Evolutionary conservation across 305 asterid genomes (phyloP).

Genomic region (Fraxinus sp.): DNA sequence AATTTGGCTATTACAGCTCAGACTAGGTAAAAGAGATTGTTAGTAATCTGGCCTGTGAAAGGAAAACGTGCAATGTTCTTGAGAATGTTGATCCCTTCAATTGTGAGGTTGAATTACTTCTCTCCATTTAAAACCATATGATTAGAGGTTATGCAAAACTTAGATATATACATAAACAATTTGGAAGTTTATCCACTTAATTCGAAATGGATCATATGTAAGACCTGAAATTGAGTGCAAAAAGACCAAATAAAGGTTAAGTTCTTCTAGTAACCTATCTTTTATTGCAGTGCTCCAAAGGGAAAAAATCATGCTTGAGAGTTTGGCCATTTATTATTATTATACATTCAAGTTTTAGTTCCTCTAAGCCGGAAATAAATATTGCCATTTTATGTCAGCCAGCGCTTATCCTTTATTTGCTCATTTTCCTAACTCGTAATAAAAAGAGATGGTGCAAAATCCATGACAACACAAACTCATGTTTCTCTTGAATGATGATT

Average conservation of each 20-base stretch:
- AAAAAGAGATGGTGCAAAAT: not conserved
- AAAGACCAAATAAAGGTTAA: not conserved
- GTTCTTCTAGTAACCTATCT: not conserved
- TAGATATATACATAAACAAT: not conserved
- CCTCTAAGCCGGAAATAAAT: not conserved
- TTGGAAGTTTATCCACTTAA: not conserved
- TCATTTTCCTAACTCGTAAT: not conserved
- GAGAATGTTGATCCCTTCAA: constrained; percentile 43
- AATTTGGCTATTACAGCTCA: no score
- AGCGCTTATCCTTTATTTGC: not conserved
- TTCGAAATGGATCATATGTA: not conserved
- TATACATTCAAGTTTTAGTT: not conserved
- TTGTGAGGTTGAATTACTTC: constrained; percentile 48
- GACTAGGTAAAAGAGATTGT: not conserved
- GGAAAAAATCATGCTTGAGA: constrained; percentile 40
- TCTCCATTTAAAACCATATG: not conserved
- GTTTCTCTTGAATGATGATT: not conserved
- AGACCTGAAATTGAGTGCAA: not conserved
- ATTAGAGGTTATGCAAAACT: not conserved
- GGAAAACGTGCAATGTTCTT: constrained; percentile 51
- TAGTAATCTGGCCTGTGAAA: constrained; percentile 21
- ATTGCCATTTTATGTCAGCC: not conserved
- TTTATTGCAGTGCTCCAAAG: constrained; percentile 38
- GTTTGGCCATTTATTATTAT: not conserved
- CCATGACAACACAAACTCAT: not conserved